A percentile compares a stretch with the other conserved stretches of the same genome.
phyloP scores from a whole-genome alignment of 1,284 basidiomycete species.

The Ganoderma resinaceum region DNA sequence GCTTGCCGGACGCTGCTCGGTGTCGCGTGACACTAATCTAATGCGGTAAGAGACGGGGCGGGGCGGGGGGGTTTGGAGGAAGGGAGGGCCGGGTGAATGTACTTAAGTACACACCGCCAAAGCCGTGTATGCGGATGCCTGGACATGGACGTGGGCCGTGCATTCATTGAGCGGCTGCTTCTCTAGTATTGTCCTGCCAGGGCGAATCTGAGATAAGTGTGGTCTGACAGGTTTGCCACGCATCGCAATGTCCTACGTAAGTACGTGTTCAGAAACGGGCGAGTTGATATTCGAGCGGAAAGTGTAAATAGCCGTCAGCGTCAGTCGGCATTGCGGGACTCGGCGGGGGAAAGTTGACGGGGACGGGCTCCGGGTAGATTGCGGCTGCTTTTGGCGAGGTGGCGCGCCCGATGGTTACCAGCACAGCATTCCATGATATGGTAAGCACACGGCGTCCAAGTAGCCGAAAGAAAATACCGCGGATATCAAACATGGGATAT shows the following conservation, averaged over 20 bases:
- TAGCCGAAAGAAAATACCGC: not conserved
- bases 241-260: constrained; percentile 13
- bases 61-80: constrained; percentile 17
- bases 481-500: not conserved
- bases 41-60: not conserved
- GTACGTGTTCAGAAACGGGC: not conserved
- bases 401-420: constrained; percentile 11
- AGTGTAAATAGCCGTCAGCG: constrained; percentile 13
- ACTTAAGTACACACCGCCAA: constrained; percentile 12
- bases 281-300: constrained; percentile 7
- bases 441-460: constrained; percentile 6
- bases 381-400: constrained; percentile 2
- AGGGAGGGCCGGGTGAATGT: not conserved
- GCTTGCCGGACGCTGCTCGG: constrained; percentile 2
- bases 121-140: constrained; percentile 12
- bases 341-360: not conserved
- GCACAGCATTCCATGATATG: constrained; percentile 15
- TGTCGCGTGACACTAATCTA: not conserved
- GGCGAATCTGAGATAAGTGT: constrained; percentile 19
- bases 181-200: constrained; percentile 7
- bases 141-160: constrained; percentile 18
- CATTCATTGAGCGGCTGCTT: constrained; percentile 17
- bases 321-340: constrained; percentile 5
- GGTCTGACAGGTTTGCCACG: constrained; percentile 5
- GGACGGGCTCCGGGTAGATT: not conserved